Evolutionary conservation across 768 basidiomycete species (phyloP).

Genomic region (Hericium coralloides): DNA sequence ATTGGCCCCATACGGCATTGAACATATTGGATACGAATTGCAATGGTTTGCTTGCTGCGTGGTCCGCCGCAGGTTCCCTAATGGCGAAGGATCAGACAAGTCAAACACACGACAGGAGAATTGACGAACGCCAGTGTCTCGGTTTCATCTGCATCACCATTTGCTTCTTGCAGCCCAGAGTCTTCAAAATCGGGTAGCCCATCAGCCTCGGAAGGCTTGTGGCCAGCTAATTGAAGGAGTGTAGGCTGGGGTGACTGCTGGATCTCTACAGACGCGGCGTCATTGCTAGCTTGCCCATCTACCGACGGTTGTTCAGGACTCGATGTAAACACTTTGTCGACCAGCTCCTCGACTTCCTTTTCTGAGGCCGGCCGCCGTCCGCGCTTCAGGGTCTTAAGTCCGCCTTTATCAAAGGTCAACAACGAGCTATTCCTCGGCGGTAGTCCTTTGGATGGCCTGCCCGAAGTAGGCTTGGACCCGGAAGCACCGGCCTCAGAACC

Average conservation of each 20-base stretch:
- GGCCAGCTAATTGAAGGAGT: background rate
- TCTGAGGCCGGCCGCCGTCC: background rate
- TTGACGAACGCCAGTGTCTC: background rate
- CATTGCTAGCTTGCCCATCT: background rate
- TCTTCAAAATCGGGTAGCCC: conserved; percentile 1
- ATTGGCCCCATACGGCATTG: background rate
- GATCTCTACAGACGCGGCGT: background rate
- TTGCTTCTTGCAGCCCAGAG: background rate
- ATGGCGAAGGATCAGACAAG: background rate
- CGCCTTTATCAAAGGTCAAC: conserved; percentile 1
- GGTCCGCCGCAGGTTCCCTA: too few relatives aligned
- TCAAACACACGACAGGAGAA: background rate
- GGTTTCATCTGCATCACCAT: background rate
- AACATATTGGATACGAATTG: conserved; percentile 1
- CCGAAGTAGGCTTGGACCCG: background rate
- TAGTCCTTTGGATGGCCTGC: background rate
- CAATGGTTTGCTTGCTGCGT: conserved; percentile 7
- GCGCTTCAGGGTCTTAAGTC: conserved; percentile 1
- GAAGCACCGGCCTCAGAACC: too few relatives aligned
- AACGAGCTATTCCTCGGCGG: background rate
- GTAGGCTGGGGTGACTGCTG: background rate
- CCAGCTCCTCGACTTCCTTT: background rate
- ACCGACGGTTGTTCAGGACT: background rate
- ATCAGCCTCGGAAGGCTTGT: background rate
- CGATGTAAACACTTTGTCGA: conserved; percentile 6